These are phyloP conservation scores for Aphanocladium album DNA, from an alignment of 2,329 filamentous ascomycete species.

Conservation along the genomic window DNA sequence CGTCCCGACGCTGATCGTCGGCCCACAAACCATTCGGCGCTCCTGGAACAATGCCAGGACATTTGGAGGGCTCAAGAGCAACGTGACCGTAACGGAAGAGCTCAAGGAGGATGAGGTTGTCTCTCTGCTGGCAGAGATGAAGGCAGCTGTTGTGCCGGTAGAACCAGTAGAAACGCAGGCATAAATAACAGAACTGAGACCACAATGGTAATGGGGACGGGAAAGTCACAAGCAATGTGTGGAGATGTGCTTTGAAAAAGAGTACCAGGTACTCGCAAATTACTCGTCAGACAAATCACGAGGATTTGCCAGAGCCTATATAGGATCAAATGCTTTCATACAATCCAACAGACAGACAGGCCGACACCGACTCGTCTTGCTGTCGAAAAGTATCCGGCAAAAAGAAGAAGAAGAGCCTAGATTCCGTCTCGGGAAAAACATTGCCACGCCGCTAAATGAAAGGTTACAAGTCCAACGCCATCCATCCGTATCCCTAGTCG, in stretches of 20 bases:
- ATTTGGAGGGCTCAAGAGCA: neutral
- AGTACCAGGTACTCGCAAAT: neutral
- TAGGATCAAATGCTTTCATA: neutral
- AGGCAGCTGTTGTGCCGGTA: neutral
- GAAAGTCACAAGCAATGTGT: neutral
- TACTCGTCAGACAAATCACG: neutral
- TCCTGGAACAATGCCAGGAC: slow-evolving; percentile 8
- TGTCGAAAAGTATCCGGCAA: neutral
- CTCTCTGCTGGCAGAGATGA: slow-evolving; percentile 12
- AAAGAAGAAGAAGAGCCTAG: neutral
- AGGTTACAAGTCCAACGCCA: slow-evolving; percentile 8
- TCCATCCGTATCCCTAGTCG: neutral
- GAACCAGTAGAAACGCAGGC: neutral
- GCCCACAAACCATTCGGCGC: neutral
- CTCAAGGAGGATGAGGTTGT: neutral
- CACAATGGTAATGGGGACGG: neutral
- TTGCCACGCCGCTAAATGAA: slow-evolving; percentile 3
- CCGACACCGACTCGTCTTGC: neutral
- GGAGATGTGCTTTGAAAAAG: neutral
- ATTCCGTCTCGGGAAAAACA: neutral
- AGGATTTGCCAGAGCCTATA: neutral
- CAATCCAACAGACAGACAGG: neutral
- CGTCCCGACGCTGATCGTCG: slow-evolving; percentile 5
- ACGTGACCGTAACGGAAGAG: slow-evolving; percentile 1
- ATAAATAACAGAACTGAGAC: neutral